Base-by-base conservation (phyloP, 495 filamentous ascomycete genomes). In the Podospora australis region DNA sequence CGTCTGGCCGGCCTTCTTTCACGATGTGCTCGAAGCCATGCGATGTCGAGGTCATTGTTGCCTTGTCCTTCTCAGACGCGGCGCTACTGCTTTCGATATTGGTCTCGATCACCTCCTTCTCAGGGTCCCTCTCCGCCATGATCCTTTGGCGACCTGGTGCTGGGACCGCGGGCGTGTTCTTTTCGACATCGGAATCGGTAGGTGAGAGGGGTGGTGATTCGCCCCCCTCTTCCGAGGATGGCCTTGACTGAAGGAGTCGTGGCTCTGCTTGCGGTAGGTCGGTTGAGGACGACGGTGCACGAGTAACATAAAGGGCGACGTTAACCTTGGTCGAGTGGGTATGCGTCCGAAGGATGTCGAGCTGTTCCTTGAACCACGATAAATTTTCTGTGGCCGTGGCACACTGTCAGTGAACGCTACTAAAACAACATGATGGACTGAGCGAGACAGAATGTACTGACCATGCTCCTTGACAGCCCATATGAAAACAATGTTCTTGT, bases 401-500 rank as follows among this genome's bases (percentile, higher is more conserved):
- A 4, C 4, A 11, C 24, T 1, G 50, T 23, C 11, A 48, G 29
- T 29, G 19, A 30, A n/a, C 39, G 34, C 29, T 29, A 7, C 35
- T 26, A n/a, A n/a, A n/a, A n/a, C n/a, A n/a, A n/a, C n/a, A n/a
- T n/a, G n/a, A n/a, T 42, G 21, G 24, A 26, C 1, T 13, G 14
- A 16, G 28, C 16, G 34, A 2, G 43, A 38, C 13, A 6, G 20
- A n/a, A n/a, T n/a, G 26, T 23, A 63, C 69, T 46, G 51, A 79
- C 78, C 72, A 49, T 72, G 65, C 25, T 71, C 60, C 35, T 66
- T 68, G 0, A 78, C 70, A 11, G 70, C 56, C 78, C 76, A 80
- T n/a, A 79, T 71, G 36, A 79, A 75, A 10, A 74, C 68, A 40
- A 81, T 65, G n/a, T 67, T 66, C 49, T 71, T 73, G 11, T 56